Evolutionary conservation across 768 basidiomycete genomes (phyloP), one percentile per base, ranked within the genome.

Genomic region (Pleurotus ostreatus): DNA sequence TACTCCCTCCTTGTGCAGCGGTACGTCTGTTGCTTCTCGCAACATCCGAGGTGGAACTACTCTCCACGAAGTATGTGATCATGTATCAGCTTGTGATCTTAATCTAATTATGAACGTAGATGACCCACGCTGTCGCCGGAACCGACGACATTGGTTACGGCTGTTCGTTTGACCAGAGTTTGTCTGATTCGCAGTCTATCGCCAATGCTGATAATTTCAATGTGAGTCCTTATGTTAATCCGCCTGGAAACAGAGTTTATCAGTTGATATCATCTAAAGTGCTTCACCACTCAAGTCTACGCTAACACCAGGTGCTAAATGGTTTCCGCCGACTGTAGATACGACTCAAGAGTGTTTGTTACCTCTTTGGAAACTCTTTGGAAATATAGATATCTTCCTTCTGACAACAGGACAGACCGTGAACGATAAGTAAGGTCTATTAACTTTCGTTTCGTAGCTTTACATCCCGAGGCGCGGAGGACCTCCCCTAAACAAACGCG

Each of bases 171-270:
- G 75, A 78, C 62, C 74, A 77, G 65, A 65, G 61, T 15, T 71
- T 72, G 57, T 68, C 74, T 43, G 70, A 68, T 30, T 55, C 70
- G 1, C 63, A 73, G 54, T 60, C 70, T 26, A 48, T 69, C 23
- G 49, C 34, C 51, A 78, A 80, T 62, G 77, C 77, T n/a, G 78
- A 80, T 59, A 78, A 75, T 68, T 78, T 68, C 69, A 78, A 80
- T 62, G 75, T 77, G 60, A 39, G 74, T 61, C 1, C 5, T 30
- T n/a, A 15, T 46, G 18, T 9, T 23, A 26, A 15, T 55, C 23
- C 18, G 48, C 11, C 12, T 9, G 3, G 41, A 44, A 15, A 11
- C n/a, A 7, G 5, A 13, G 13, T 23, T 47, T 6, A 22, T 13
- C 4, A 20, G 34, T 22, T 8, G 5, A 43, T 40, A 49, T 18